A percentile compares a stretch with the other conserved stretches of the same genome.
phyloP scores from a whole-genome alignment of 179 eudicot genomes.

The Carnegiea gigantea region DNA sequence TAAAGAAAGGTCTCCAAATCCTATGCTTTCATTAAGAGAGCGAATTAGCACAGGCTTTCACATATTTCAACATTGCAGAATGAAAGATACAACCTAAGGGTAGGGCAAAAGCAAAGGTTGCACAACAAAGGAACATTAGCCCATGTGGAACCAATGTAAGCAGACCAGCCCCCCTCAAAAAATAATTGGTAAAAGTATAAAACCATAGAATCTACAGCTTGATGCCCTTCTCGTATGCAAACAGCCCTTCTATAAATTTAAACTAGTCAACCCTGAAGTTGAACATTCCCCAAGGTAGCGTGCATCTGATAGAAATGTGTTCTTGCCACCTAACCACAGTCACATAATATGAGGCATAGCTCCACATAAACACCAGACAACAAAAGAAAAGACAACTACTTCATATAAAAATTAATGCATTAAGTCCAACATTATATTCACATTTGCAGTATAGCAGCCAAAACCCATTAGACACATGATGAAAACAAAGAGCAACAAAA shows the following conservation, averaged over 20 bases:
- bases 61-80: not conserved
- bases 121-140: not conserved
- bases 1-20: not conserved
- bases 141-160: not conserved
- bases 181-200: not conserved
- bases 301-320: not conserved
- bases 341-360: not conserved
- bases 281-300: not conserved
- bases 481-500: constrained; percentile 12
- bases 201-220: not conserved
- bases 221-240: not conserved
- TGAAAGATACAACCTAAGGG: not conserved
- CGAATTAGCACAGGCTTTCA: not conserved
- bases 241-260: not conserved
- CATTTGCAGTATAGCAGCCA: not conserved
- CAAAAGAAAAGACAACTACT: not conserved
- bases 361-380: not conserved
- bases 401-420: not conserved
- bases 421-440: not conserved
- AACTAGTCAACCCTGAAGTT: not conserved
- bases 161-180: not conserved
- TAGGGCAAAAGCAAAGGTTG: not conserved
- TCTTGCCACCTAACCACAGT: not conserved
- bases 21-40: not conserved
- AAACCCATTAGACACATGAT: not conserved